Base-by-base conservation (phyloP, 441 rosid species). In the Croton laevigatus region DNA sequence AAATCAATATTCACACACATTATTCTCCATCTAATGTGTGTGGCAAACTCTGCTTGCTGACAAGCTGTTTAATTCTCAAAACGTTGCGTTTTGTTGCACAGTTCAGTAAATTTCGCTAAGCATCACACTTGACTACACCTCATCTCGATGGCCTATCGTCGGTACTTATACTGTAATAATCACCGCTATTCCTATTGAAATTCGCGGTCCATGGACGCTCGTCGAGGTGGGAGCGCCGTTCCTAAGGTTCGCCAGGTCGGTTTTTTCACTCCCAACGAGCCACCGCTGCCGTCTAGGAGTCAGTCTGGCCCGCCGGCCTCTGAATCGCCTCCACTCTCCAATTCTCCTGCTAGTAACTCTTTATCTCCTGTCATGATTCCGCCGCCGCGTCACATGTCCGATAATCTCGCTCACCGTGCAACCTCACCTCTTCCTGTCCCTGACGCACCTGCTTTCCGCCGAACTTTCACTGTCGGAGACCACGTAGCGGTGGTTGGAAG, bases 241-340 rank as follows among this genome's bases (percentile, higher is more conserved):
- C 98, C 98, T 10, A 89, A 83, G 81, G 88, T 91, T 62, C 90
- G 98, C 4, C 97, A 83, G 36, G 97, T 94, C 16, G 98, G 98
- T 1, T 91, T 94, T 84, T 82, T 91, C 81, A 77, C 98, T 22
- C 79, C 83, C 8, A 82, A 80, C 69, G 77, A 76, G 5, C 81
- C 89, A 49, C 87, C 78, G 51, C 79, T 76, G 54, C 76, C 85
- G 42, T 34, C 40, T 3, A 83, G 84, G 32, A 84, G 73, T 19
- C 82, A 85, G 64, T 79, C 82, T 69, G 49, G 72, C 32, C 37
- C 87, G 37, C 71, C 80, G 8, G 52, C 73, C 17, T 61, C 83
- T 1, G 42, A 77, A 60, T 89, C 94, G 27, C 89, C 94, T 77
- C 90, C 91, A n/a, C 85, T 90, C 66, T 71, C 82, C 8, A 81